These are phyloP conservation scores for Casuarina cunninghamiana DNA, from an alignment of 306 rosid genomes.

Conservation along the genomic window DNA sequence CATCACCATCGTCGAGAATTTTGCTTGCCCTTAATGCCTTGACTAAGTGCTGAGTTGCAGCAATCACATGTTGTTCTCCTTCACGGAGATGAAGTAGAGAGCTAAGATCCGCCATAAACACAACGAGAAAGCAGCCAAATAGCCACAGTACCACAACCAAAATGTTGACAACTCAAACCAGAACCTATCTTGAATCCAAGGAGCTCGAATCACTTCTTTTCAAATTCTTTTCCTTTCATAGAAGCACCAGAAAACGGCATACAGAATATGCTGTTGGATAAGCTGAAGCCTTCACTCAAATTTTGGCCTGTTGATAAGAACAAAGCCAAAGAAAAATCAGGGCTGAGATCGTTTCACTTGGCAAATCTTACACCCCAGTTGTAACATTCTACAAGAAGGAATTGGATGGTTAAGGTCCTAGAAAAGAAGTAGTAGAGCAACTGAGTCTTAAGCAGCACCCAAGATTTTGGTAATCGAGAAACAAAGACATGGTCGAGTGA, in stretches of 20 bases:
- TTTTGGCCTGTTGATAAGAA: neutral
- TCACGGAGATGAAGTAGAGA: constrained; percentile 35
- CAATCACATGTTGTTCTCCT: constrained; percentile 51
- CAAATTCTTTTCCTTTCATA: too few species aligned
- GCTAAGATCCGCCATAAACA: constrained; percentile 45
- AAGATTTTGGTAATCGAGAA: neutral
- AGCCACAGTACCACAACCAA: too few species aligned
- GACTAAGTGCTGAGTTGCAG: constrained; percentile 60
- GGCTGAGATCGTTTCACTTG: neutral
- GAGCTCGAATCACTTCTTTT: too few species aligned
- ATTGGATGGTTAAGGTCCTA: neutral
- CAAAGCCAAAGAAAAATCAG: neutral
- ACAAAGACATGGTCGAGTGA: neutral
- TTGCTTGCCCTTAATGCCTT: constrained; percentile 51
- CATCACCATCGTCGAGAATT: constrained; percentile 37
- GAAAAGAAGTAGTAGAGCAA: constrained; percentile 4
- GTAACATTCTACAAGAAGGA: neutral
- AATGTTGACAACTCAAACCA: too few species aligned
- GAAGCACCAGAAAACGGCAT: too few species aligned
- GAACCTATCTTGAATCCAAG: too few species aligned
- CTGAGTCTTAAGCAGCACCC: constrained; percentile 4
- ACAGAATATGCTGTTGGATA: neutral
- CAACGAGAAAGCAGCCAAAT: constrained; percentile 3
- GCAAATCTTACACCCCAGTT: neutral
- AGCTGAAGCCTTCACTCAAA: neutral